These are phyloP conservation scores for Juncus effusus DNA, from an alignment of 176 grass and related monocot genomes.

Conservation along the genomic window DNA sequence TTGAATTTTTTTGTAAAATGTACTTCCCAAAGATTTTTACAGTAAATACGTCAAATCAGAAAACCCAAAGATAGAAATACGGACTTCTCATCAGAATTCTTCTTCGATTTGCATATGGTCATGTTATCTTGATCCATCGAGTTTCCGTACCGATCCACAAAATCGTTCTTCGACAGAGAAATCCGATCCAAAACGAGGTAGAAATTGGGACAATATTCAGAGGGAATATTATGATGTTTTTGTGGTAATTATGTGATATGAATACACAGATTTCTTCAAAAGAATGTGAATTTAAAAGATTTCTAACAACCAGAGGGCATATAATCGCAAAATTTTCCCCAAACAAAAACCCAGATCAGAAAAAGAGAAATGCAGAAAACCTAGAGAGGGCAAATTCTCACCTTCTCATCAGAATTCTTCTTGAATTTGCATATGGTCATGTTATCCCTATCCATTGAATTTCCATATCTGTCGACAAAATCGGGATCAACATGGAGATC, in stretches of 20 bases:
- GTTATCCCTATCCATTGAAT: conserved; percentile 42
- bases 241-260: too few species aligned
- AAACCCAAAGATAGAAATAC: background rate
- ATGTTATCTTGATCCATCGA: conserved; percentile 47
- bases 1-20: too few species aligned
- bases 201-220: background rate
- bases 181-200: conserved; percentile 17
- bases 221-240: background rate
- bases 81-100: conserved; percentile 30
- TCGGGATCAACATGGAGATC: conserved; percentile 21
- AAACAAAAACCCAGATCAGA: too few species aligned
- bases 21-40: too few species aligned
- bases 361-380: background rate
- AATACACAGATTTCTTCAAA: too few species aligned
- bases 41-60: background rate
- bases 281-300: too few species aligned
- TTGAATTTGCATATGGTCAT: conserved; percentile 32
- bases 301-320: too few species aligned
- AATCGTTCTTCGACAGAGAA: conserved; percentile 30
- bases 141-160: conserved; percentile 39
- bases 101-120: conserved; percentile 28
- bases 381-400: conserved; percentile 4
- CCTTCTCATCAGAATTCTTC: conserved; percentile 32
- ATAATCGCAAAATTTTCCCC: too few species aligned
- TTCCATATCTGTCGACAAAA: conserved; percentile 41